Evolutionary conservation across 2,329 filamentous ascomycete genomes (phyloP), one percentile per base, ranked within the genome.

Genomic region (Fonsecaea pedrosoi): DNA sequence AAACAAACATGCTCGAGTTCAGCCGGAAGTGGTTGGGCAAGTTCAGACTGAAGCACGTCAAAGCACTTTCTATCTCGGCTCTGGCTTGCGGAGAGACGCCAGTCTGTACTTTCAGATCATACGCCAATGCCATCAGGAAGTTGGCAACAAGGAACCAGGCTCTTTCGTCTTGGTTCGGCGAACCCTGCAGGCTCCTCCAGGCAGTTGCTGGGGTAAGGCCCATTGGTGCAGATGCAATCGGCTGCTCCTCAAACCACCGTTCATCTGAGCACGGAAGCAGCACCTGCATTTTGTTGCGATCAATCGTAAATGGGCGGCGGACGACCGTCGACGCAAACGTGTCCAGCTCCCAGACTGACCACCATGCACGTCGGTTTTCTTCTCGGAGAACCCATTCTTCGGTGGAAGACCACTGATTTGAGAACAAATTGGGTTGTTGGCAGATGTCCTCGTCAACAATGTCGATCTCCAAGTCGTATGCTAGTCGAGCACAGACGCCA

Each of bases 401-500:
- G 21, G 38, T 5, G 4, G 42, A 48, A 7, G 42, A 9, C 42
- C 42, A 48, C 10, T 48, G 42, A 12, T 48, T 48, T 4, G 8
- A 3, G n/a, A 48, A 48, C 42, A 21, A 21, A 21, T 48, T 21
- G n/a, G n/a, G 2, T 7, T 48, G 42, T 48, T 48, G n/a, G 42
- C 15, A 48, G 42, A 48, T 32, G 9, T 62, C 60, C 10, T 38
- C 92, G 72, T 97, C 94, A 77, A 97, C 94, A 71, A 94, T 92
- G 77, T 97, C 92, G 34, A 98, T 82, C 7, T 94, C 94, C 2
- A 97, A 84, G 76, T 97, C 94, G 25, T 97, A 90, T 6, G 92
- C 94, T 57, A 97, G 80, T 37, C 94, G 89, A 64, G 96, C 90
- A 5, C 94, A 94, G 54, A 97, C 93, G 8, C 94, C 94, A 67